These are phyloP conservation scores for Saccharomycopsis fermentans DNA, from an alignment of 805 yeast species.

Conservation along the genomic window DNA sequence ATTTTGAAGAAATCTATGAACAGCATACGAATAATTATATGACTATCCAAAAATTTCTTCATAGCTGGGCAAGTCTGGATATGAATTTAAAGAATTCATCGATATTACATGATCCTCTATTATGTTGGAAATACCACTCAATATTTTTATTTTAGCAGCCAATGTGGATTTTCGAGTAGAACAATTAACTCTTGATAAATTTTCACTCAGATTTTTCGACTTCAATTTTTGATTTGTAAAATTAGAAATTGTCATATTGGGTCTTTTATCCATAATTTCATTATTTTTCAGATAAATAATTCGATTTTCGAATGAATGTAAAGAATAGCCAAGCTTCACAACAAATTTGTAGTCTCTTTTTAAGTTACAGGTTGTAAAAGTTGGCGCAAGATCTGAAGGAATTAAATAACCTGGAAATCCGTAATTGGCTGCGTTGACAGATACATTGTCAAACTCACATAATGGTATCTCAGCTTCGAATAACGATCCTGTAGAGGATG, in stretches of 20 bases:
- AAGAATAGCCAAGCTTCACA: neutral
- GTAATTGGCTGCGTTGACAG: neutral
- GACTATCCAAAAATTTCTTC: neutral
- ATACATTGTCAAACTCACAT: neutral
- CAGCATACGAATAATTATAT: neutral
- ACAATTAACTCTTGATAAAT: neutral
- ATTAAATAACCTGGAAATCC: neutral
- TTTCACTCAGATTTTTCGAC: neutral
- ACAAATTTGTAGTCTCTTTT: slow-evolving; percentile 8
- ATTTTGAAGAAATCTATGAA: too few relatives aligned
- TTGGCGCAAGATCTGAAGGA: slow-evolving; percentile 10
- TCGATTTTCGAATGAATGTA: neutral
- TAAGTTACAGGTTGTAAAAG: slow-evolving; percentile 10
- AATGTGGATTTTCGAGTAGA: neutral
- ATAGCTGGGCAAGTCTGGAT: neutral
- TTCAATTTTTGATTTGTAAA: neutral
- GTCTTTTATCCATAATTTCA: neutral
- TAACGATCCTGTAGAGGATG: neutral
- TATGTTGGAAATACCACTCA: slow-evolving; percentile 10
- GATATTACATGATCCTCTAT: slow-evolving; percentile 5
- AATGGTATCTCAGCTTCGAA: slow-evolving; percentile 12
- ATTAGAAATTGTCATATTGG: neutral
- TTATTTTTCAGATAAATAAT: neutral
- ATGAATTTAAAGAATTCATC: neutral
- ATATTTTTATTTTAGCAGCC: slow-evolving; percentile 3